Conservation (phyloP, 2,329 filamentous ascomycete species). For the Emydomyces testavorans region DNA sequence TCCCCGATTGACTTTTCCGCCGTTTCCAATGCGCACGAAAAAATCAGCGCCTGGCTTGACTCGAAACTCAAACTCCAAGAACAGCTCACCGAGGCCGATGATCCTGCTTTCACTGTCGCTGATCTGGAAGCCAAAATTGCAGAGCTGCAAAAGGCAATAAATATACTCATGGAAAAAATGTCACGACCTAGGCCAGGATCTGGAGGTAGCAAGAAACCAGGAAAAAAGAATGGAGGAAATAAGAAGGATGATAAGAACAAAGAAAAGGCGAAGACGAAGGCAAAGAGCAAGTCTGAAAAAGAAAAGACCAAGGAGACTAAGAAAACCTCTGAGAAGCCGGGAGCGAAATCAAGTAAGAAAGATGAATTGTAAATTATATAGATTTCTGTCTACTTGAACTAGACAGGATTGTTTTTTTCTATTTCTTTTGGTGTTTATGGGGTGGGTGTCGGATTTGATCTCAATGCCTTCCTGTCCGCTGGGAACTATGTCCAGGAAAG, state of each 20-base stretch:
- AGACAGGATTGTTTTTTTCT: no score
- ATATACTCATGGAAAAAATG: conserved; percentile 59
- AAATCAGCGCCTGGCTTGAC: conserved; percentile 61
- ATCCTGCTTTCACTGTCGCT: conserved; percentile 61
- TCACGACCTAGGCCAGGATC: conserved; percentile 25
- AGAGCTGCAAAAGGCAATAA: conserved; percentile 58
- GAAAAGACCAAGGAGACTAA: conserved; percentile 24
- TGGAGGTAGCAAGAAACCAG: conserved; percentile 20
- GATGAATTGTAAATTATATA: conserved; percentile 16
- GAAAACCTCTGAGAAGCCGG: conserved; percentile 6
- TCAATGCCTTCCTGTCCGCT: no score
- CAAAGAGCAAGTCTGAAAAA: conserved; percentile 18
- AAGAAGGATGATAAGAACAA: conserved; percentile 24
- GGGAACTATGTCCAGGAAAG: no score
- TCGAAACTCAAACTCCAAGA: conserved; percentile 60
- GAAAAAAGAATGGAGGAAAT: conserved; percentile 17
- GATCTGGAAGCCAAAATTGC: conserved; percentile 59
- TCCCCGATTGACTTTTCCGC: conserved; percentile 58
- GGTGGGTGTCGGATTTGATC: no score
- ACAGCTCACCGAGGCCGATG: conserved; percentile 55
- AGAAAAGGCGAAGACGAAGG: conserved; percentile 18
- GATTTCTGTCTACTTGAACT: background rate
- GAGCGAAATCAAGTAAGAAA: conserved; percentile 4
- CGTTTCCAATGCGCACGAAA: conserved; percentile 51
- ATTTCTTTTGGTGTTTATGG: no score